Percentiles rank a stretch among this genome's conserved stretches.
phyloP scores from a whole-genome alignment of 805 yeast genomes.

The Ogataea thermomethanolica region DNA sequence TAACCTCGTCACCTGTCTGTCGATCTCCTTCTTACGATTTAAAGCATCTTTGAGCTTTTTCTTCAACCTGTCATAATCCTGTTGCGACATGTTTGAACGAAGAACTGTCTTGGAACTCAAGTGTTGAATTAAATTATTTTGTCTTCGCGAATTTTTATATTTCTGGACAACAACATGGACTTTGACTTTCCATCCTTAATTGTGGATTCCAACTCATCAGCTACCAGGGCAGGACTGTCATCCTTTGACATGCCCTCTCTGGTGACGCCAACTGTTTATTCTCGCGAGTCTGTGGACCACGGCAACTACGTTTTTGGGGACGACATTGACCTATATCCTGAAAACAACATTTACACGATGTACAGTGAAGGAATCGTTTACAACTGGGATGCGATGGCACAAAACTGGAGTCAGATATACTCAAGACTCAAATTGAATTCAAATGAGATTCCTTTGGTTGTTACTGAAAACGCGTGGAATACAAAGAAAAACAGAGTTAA shows the following conservation, averaged over 20 bases:
- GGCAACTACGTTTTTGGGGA: slow-evolving; percentile 34
- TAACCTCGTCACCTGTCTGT: slow-evolving; percentile 53
- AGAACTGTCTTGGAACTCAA: not conserved
- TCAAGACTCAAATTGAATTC: slow-evolving; percentile 48
- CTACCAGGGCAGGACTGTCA: slow-evolving; percentile 70
- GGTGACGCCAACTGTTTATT: slow-evolving; percentile 55
- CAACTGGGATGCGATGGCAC: slow-evolving; percentile 67
- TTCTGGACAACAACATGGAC: slow-evolving; percentile 25
- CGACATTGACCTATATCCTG: slow-evolving; percentile 41
- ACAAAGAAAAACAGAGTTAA: slow-evolving; percentile 52
- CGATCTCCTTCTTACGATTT: slow-evolving; percentile 58
- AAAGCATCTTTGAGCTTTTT: slow-evolving; percentile 64
- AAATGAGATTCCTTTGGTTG: slow-evolving; percentile 59
- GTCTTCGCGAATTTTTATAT: slow-evolving; percentile 5
- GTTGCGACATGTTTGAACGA: slow-evolving; percentile 13
- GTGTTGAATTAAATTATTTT: slow-evolving; percentile 1
- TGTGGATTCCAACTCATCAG: slow-evolving; percentile 62
- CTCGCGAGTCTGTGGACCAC: slow-evolving; percentile 31
- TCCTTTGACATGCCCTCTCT: slow-evolving; percentile 60
- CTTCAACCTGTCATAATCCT: slow-evolving; percentile 63
- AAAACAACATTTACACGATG: slow-evolving; percentile 53
- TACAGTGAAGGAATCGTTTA: slow-evolving; percentile 62
- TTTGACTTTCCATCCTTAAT: slow-evolving; percentile 55
- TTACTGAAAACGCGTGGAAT: slow-evolving; percentile 63
- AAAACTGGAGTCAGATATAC: slow-evolving; percentile 68